These are phyloP conservation scores for Geum urbanum DNA, from an alignment of 306 rosid genomes.

Conservation along the genomic window DNA sequence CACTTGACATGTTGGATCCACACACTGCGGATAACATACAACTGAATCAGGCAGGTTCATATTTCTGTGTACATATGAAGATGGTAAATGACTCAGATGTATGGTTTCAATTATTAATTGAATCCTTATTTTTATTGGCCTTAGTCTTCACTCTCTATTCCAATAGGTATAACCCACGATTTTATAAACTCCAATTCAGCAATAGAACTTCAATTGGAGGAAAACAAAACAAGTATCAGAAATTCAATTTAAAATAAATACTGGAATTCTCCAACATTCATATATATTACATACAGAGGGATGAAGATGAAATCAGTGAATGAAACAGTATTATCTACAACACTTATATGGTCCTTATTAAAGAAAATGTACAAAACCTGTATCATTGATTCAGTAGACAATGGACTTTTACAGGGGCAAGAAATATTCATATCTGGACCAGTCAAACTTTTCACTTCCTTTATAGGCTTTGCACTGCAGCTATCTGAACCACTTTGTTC, in stretches of 20 bases:
- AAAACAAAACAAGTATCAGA: neutral
- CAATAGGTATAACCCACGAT: no score
- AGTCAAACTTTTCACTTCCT: constrained; percentile 59
- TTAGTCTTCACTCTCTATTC: neutral
- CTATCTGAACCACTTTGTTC: constrained; percentile 77
- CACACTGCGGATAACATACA: constrained; percentile 62
- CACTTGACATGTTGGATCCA: constrained; percentile 70
- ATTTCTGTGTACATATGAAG: neutral
- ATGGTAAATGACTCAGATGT: no score
- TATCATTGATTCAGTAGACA: constrained; percentile 69
- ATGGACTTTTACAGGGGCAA: constrained; percentile 76
- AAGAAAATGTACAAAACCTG: constrained; percentile 44
- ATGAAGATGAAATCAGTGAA: neutral
- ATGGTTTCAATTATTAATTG: neutral
- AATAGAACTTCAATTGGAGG: neutral
- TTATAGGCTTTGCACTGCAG: constrained; percentile 66
- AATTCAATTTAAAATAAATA: neutral
- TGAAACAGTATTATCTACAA: neutral
- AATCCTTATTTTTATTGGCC: neutral
- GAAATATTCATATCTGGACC: constrained; percentile 54
- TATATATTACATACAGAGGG: neutral
- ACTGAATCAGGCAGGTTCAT: neutral
- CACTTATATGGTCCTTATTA: neutral
- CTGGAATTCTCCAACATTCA: neutral
- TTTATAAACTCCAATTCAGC: neutral